A percentile compares a stretch with the other conserved stretches of the same genome.
These are phyloP conservation scores for Leucoagaricus sp. DNA, from an alignment of 1,284 basidiomycete species.

Conservation along the genomic window DNA sequence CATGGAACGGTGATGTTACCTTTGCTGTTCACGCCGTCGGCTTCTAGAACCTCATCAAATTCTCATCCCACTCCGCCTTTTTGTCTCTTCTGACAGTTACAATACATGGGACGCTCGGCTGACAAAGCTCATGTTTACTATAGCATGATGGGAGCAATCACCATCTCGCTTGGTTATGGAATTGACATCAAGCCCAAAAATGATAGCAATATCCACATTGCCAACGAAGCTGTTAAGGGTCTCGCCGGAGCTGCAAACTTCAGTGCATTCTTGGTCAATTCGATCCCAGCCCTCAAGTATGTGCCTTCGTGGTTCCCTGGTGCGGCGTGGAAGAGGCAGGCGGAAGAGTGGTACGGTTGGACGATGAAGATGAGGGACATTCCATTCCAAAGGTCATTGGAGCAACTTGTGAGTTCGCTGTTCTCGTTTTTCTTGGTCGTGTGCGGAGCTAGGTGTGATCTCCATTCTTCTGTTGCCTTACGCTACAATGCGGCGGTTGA, in stretches of 20 bases:
- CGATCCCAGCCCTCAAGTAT: slow-evolving; percentile 38
- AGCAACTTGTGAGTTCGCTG: slow-evolving; percentile 29
- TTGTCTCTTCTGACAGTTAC: neutral
- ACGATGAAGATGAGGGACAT: slow-evolving; percentile 24
- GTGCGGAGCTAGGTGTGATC: no score
- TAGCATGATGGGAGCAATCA: slow-evolving; percentile 32
- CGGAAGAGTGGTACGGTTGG: slow-evolving; percentile 33
- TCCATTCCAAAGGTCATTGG: slow-evolving; percentile 23
- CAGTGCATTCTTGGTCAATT: slow-evolving; percentile 42
- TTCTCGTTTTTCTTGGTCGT: neutral
- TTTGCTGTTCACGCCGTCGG: neutral
- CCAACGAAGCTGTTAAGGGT: slow-evolving; percentile 38
- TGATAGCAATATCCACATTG: slow-evolving; percentile 41
- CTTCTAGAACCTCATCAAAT: neutral
- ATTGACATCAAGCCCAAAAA: slow-evolving; percentile 34
- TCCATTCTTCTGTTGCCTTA: no score
- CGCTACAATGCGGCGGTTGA: no score
- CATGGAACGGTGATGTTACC: neutral
- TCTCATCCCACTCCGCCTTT: neutral
- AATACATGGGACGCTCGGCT: no score
- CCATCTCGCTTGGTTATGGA: slow-evolving; percentile 41
- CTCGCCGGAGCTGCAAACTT: slow-evolving; percentile 38
- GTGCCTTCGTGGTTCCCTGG: slow-evolving; percentile 55
- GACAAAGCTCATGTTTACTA: no score
- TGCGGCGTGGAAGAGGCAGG: slow-evolving; percentile 43